Base-by-base conservation (phyloP, 495 filamentous ascomycete genomes). In the Penicillium cataractarum region DNA sequence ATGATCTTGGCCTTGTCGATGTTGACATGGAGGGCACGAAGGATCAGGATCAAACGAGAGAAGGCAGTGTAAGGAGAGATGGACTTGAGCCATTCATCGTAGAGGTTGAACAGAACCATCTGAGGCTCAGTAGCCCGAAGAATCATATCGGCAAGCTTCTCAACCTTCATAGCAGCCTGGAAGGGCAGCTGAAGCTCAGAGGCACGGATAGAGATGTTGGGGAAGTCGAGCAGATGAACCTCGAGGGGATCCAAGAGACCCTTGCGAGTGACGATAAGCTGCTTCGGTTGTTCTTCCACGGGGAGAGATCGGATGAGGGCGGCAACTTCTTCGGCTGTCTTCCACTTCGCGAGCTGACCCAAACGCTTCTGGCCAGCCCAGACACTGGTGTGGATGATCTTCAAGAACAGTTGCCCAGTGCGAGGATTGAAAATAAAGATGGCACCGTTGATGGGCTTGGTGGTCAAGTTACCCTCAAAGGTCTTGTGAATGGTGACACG, bases 381-480 rank as follows among this genome's bases (percentile, higher is more conserved):
- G 40, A 99, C 96, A 69, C 93, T 97, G 4, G 96, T 99, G 79
- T 99, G 96, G 66, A 99, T 99, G 71, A 99, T 97, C 86, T 99
- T 99, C 68, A 99, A 76, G 86, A 99, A 99, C 21, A 99, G 79
- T 70, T 99, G 96, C 33, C 96, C 96, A 64, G 96, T 98, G 50
- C 96, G 88, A 19, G 96, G 96, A 71, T 98, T 99, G 87, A 99
- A 97, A 77, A 99, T 98, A 81, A 99, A 98, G 71, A 99, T 99
- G 35, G 96, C 96, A 71, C 96, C 96, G 77, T 99, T 99, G 81
- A 99, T 99, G 22, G 96, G 96, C 78, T 99, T 99, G 0, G 96
- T 99, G 2, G 96, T 99, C 83, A 99, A 80, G 70, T 99, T 99
- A 65, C 96, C 96, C 75, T 99, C 96, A 65, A 99, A 99, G 0